Conservation (phyloP, 2,329 filamentous ascomycete species). For the Emergomyces pasteurianus region DNA sequence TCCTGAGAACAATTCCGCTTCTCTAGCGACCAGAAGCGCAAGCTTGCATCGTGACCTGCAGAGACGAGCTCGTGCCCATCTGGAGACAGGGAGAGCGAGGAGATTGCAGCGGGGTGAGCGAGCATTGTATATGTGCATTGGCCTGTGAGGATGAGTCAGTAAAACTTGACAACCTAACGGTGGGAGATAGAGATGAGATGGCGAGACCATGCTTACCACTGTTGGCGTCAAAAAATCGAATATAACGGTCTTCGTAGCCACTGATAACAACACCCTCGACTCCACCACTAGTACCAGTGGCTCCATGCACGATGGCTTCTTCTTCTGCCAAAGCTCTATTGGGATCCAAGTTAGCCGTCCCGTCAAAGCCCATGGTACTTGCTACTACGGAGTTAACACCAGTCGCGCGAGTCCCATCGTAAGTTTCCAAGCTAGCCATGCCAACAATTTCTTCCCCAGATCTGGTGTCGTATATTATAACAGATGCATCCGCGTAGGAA, state of each 20-base stretch:
- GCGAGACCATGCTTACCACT: slow-evolving; percentile 60
- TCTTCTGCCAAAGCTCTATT: slow-evolving; percentile 54
- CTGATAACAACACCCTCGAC: slow-evolving; percentile 92
- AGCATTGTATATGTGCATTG: slow-evolving; percentile 99
- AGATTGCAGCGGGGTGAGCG: slow-evolving; percentile 86
- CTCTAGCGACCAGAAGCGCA: slow-evolving; percentile 95
- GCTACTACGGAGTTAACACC: slow-evolving; percentile 86
- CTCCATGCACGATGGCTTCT: slow-evolving; percentile 61
- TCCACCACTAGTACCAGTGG: slow-evolving; percentile 69
- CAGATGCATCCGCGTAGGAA: slow-evolving; percentile 78
- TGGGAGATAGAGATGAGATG: not conserved
- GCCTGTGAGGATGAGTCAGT: slow-evolving; percentile 41
- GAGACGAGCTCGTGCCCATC: slow-evolving; percentile 91
- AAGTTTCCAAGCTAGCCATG: slow-evolving; percentile 92
- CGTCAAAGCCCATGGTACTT: slow-evolving; percentile 69
- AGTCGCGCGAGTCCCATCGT: slow-evolving; percentile 71
- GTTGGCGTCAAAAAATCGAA: slow-evolving; percentile 96
- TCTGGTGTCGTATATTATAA: slow-evolving; percentile 83
- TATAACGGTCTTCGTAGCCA: slow-evolving; percentile 90
- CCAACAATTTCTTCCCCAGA: slow-evolving; percentile 82
- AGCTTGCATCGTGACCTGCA: slow-evolving; percentile 85
- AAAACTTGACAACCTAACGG: not conserved
- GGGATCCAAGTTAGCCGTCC: slow-evolving; percentile 46
- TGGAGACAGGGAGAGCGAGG: slow-evolving; percentile 78
- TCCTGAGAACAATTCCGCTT: slow-evolving; percentile 93